A percentile compares a stretch with the other conserved stretches of the same genome.
Evolutionary conservation across 2,329 filamentous ascomycete genomes (phyloP).

Genomic region (Onygenales sp.): DNA sequence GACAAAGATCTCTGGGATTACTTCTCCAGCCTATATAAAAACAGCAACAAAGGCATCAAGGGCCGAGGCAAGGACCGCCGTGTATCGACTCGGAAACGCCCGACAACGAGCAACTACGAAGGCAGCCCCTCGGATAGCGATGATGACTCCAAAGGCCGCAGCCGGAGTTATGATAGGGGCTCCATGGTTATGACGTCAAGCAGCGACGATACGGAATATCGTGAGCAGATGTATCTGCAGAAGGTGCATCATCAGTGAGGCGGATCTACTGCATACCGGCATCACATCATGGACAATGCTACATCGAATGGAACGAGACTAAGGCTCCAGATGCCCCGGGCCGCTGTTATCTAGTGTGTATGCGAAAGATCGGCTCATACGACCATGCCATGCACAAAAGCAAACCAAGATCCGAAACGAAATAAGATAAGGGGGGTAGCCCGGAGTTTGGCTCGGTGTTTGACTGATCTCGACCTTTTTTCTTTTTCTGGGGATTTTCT

Average conservation of each 20-base stretch:
- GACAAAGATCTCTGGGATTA: slow-evolving; percentile 77
- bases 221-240: slow-evolving; percentile 11
- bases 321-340: background rate
- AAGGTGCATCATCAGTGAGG: background rate
- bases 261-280: background rate
- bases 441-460: no score
- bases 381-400: no score
- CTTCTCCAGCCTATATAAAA: slow-evolving; percentile 84
- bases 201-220: slow-evolving; percentile 13
- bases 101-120: background rate
- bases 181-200: slow-evolving; percentile 10
- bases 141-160: slow-evolving; percentile 2
- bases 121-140: slow-evolving; percentile 1
- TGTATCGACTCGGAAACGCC: slow-evolving; percentile 19
- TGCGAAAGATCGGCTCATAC: background rate
- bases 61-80: slow-evolving; percentile 74
- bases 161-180: slow-evolving; percentile 2
- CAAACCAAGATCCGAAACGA: no score
- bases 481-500: no score
- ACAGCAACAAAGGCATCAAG: slow-evolving; percentile 97
- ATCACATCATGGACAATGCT: background rate
- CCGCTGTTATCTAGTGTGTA: background rate
- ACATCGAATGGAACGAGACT: no score
- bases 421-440: no score
- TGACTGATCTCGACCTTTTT: no score